phyloP scores from a whole-genome alignment of 805 yeast species.

The Blastobotrys terrestris region DNA sequence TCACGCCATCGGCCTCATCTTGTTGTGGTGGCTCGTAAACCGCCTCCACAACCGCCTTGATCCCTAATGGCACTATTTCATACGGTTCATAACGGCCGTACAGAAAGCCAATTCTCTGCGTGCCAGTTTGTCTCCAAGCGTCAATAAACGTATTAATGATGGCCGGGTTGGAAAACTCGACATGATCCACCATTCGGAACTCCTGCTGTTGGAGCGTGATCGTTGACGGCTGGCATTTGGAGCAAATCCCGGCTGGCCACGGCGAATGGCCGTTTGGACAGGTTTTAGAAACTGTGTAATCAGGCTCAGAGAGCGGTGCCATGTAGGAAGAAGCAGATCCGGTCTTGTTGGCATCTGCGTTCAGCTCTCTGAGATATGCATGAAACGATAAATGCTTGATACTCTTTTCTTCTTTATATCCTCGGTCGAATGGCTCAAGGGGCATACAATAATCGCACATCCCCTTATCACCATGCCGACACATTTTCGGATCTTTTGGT shows the following conservation, averaged over 20 bases:
- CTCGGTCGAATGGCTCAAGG: conserved; percentile 87
- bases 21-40: conserved; percentile 90
- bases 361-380: conserved; percentile 67
- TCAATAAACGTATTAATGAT: conserved; percentile 81
- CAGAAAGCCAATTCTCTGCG: conserved; percentile 79
- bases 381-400: conserved; percentile 89
- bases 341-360: conserved; percentile 55
- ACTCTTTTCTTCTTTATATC: conserved; percentile 62
- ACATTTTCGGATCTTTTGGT: conserved; percentile 46
- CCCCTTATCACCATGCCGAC: conserved; percentile 87
- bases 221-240: conserved; percentile 95
- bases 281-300: conserved; percentile 50
- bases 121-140: conserved; percentile 83
- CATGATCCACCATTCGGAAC: conserved; percentile 96
- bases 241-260: conserved; percentile 93
- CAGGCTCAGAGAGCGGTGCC: conserved; percentile 69
- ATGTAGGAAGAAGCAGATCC: conserved; percentile 58
- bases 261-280: conserved; percentile 84
- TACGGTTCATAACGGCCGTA: conserved; percentile 77
- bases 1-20: conserved; percentile 80
- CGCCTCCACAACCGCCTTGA: conserved; percentile 89
- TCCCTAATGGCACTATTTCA: conserved; percentile 83
- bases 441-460: conserved; percentile 99
- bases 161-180: conserved; percentile 72
- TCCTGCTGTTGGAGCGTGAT: conserved; percentile 85